phyloP scores from a whole-genome alignment of 768 basidiomycete species.

The Sarcodon aspratus region DNA sequence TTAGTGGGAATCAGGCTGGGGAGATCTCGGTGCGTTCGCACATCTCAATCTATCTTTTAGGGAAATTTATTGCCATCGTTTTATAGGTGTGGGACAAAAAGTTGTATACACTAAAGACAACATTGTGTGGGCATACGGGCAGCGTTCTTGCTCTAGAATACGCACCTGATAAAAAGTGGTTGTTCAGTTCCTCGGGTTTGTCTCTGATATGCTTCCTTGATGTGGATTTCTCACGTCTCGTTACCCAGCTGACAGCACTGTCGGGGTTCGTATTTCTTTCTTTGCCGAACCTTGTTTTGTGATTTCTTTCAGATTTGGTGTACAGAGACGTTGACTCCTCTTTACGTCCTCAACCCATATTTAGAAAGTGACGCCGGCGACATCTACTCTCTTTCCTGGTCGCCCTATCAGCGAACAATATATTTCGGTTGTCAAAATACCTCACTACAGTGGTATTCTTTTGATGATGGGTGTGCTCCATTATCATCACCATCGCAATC shows the following conservation, averaged over 20 bases:
- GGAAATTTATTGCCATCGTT: neutral
- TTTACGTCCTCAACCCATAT: slow-evolving; percentile 72
- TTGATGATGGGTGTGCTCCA: slow-evolving; percentile 24
- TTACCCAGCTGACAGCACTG: slow-evolving; percentile 69
- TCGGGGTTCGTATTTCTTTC: slow-evolving; percentile 43
- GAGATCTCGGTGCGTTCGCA: slow-evolving; percentile 56
- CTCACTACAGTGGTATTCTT: slow-evolving; percentile 82
- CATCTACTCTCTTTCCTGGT: slow-evolving; percentile 80
- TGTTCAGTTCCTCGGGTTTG: slow-evolving; percentile 82
- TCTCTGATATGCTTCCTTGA: neutral
- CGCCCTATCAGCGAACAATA: slow-evolving; percentile 50
- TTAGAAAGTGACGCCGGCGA: slow-evolving; percentile 77
- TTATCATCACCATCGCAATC: slow-evolving; percentile 24
- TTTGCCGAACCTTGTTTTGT: slow-evolving; percentile 2
- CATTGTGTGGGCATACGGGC: slow-evolving; percentile 72
- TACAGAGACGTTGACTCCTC: slow-evolving; percentile 46
- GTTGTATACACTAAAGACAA: slow-evolving; percentile 55
- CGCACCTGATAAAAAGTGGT: slow-evolving; percentile 66
- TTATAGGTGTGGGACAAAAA: slow-evolving; percentile 77
- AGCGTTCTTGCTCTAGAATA: slow-evolving; percentile 75
- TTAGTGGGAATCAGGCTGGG: slow-evolving; percentile 69
- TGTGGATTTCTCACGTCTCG: neutral
- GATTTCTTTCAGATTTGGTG: slow-evolving; percentile 62
- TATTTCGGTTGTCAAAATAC: slow-evolving; percentile 92
- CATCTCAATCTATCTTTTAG: neutral